Evolutionary conservation across 2,329 filamentous ascomycete genomes (phyloP).

Genomic region (Colletotrichum spinosum): DNA sequence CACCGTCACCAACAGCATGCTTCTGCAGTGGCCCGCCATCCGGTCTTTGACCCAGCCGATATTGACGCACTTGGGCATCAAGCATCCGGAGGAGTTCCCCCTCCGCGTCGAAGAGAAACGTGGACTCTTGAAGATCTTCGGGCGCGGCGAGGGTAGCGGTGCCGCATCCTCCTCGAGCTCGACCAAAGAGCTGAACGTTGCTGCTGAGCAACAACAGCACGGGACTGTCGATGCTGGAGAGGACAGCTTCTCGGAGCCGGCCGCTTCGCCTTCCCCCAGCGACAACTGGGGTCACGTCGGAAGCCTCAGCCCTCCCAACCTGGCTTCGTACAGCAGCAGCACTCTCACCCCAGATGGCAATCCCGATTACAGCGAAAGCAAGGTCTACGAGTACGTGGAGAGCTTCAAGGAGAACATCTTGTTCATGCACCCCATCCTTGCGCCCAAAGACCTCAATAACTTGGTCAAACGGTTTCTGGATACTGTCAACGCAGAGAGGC

Average conservation of each 20-base stretch:
- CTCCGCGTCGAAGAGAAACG: constrained; percentile 80
- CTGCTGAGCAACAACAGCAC: constrained; percentile 44
- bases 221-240: constrained; percentile 56
- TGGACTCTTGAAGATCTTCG: constrained; percentile 80
- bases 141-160: constrained; percentile 80
- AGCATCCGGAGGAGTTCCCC: constrained; percentile 76
- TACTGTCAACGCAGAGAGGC: constrained; percentile 50
- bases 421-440: constrained; percentile 74
- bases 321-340: constrained; percentile 48
- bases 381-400: constrained; percentile 64
- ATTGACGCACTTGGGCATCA: constrained; percentile 61
- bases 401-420: constrained; percentile 72
- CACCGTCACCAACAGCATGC: constrained; percentile 87
- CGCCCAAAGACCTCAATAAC: constrained; percentile 62
- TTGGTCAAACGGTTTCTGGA: constrained; percentile 67
- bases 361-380: constrained; percentile 64
- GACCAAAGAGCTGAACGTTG: constrained; percentile 42
- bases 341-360: constrained; percentile 59
- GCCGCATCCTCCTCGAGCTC: constrained; percentile 60
- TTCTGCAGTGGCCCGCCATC: constrained; percentile 80
- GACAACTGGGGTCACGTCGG: constrained; percentile 71
- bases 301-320: constrained; percentile 56
- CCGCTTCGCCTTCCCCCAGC: constrained; percentile 64
- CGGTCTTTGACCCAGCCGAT: constrained; percentile 68
- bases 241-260: constrained; percentile 60